Conservation (phyloP, 225 moss, liverwort and hornwort species). For the Sphagnum contortum region DNA sequence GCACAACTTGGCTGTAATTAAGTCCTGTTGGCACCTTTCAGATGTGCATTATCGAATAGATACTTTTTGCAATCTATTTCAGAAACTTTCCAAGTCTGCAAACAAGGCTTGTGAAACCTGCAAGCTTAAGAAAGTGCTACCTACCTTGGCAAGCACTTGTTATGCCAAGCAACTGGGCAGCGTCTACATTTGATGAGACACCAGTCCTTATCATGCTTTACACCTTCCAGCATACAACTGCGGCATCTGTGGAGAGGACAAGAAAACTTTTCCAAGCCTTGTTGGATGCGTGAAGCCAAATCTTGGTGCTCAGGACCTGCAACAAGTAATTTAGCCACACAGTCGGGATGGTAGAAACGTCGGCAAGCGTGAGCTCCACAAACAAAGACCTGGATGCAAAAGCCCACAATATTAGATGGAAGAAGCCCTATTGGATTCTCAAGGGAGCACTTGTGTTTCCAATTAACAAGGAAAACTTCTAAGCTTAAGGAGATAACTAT, state of each 20-base stretch:
- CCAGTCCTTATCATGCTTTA: conserved; percentile 13
- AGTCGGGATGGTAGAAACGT: conserved; percentile 40
- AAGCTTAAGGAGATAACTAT: too few species aligned
- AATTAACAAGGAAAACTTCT: not conserved
- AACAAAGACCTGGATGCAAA: conserved; percentile 25
- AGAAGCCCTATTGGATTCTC: too few species aligned
- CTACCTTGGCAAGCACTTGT: conserved; percentile 42
- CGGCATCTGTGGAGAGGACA: conserved; percentile 41
- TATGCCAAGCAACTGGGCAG: conserved; percentile 45
- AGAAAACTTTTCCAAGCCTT: conserved; percentile 8
- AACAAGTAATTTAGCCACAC: conserved; percentile 35
- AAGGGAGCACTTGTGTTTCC: too few species aligned
- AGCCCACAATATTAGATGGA: not conserved
- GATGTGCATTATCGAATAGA: too few species aligned
- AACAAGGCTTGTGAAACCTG: too few species aligned
- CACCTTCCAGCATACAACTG: conserved; percentile 23
- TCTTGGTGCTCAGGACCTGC: conserved; percentile 9
- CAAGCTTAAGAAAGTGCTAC: too few species aligned
- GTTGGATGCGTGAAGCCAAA: conserved; percentile 19
- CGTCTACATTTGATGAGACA: conserved; percentile 42
- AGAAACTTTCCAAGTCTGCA: too few species aligned
- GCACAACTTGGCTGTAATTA: too few species aligned
- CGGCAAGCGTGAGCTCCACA: conserved; percentile 29
- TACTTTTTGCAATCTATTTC: too few species aligned
- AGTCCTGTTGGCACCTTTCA: too few species aligned